Evolutionary conservation across 768 basidiomycete species (phyloP).

Genomic region (Rhodotorula toruloides): DNA sequence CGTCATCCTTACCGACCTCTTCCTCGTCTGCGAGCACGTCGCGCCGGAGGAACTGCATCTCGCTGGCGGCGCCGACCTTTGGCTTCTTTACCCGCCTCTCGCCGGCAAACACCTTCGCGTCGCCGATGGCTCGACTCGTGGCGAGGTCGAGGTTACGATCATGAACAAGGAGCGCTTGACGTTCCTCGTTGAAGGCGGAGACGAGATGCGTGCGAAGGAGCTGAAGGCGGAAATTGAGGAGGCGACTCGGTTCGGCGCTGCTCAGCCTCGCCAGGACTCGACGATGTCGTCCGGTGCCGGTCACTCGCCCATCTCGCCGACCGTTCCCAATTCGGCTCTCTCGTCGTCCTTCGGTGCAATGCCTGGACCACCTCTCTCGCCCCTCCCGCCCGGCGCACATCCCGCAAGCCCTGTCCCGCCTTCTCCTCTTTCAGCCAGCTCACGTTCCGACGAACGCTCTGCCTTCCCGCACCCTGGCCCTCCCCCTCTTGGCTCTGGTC

Average conservation of each 20-base stretch:
- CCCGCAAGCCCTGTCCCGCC: background rate
- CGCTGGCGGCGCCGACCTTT: conserved; percentile 59
- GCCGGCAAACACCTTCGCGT: conserved; percentile 86
- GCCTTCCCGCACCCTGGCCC: background rate
- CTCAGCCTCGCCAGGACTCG: conserved; percentile 44
- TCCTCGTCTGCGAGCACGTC: conserved; percentile 85
- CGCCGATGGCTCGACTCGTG: conserved; percentile 50
- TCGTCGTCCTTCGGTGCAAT: background rate
- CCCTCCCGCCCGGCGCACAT: background rate
- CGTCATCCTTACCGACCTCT: conserved; percentile 85
- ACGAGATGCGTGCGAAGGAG: conserved; percentile 55
- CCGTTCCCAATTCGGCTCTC: background rate
- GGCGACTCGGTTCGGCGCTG: conserved; percentile 79
- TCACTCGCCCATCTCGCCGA: conserved; percentile 17
- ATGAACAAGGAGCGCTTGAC: conserved; percentile 81
- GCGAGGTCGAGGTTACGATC: conserved; percentile 67
- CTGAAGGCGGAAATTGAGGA: conserved; percentile 69
- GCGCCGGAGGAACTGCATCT: conserved; percentile 56
- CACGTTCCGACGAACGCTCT: conserved; percentile 3
- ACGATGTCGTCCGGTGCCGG: background rate
- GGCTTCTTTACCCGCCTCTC: conserved; percentile 87
- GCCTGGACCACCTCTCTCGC: background rate
- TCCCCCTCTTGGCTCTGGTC: background rate
- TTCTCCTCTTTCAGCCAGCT: conserved; percentile 22
- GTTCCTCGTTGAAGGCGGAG: conserved; percentile 51